A percentile compares a stretch with the other conserved stretches of the same genome.
These are phyloP conservation scores for Boletus rubescentipes DNA, from an alignment of 768 basidiomycete species.

Conservation along the genomic window DNA sequence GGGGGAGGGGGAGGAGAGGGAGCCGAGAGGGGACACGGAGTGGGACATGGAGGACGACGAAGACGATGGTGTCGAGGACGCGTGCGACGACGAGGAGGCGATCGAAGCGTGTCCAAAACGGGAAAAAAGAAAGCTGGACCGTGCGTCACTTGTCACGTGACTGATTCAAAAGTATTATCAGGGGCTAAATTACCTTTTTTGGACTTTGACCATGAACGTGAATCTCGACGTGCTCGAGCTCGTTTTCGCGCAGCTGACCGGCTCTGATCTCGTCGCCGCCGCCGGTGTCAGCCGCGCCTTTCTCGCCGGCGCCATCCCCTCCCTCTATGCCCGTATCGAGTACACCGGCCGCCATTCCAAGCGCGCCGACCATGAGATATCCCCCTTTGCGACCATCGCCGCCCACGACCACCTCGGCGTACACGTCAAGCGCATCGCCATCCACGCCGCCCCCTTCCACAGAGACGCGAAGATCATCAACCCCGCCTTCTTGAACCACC, in stretches of 20 bases:
- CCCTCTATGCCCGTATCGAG: slow-evolving; percentile 56
- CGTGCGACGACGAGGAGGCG: slow-evolving; percentile 23
- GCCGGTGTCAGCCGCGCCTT: slow-evolving; percentile 69
- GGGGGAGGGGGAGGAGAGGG: slow-evolving; percentile 69
- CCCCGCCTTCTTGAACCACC: slow-evolving; percentile 54
- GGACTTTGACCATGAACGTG: slow-evolving; percentile 50
- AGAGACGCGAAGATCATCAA: slow-evolving; percentile 14
- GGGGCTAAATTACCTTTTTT: slow-evolving; percentile 8
- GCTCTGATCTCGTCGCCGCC: slow-evolving; percentile 54
- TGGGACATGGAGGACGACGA: slow-evolving; percentile 21
- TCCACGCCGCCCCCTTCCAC: slow-evolving; percentile 44
- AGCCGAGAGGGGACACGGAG: slow-evolving; percentile 45
- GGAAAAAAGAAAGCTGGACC: slow-evolving; percentile 19
- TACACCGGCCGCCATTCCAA: slow-evolving; percentile 60
- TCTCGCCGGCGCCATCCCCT: slow-evolving; percentile 59
- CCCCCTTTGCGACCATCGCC: slow-evolving; percentile 61
- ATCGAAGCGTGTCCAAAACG: slow-evolving; percentile 18
- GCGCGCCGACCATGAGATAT: slow-evolving; percentile 45
- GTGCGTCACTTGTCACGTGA: slow-evolving; percentile 23
- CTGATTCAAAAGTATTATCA: not conserved
- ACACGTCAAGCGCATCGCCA: slow-evolving; percentile 61
- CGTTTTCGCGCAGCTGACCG: slow-evolving; percentile 55
- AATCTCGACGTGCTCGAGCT: slow-evolving; percentile 72
- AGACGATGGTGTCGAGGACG: slow-evolving; percentile 6
- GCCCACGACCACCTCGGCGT: slow-evolving; percentile 52